Evolutionary conservation across 371 early-diverging fungal species (phyloP).

Genomic region (Mortierella sp.): DNA sequence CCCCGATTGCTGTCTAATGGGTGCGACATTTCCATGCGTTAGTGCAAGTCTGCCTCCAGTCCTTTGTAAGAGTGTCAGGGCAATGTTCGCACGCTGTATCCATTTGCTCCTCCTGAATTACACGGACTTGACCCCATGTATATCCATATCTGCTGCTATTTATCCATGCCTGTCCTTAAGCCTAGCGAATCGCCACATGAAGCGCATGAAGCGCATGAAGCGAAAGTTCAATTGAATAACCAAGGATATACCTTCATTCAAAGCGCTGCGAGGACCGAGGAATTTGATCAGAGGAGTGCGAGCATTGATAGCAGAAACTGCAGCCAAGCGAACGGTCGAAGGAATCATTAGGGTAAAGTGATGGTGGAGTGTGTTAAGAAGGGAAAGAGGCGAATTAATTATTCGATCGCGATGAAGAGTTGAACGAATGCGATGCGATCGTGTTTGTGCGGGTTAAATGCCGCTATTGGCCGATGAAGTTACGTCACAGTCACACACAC

Average conservation of each 20-base stretch:
- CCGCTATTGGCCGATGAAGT: not conserved
- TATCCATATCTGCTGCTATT: too few relatives aligned
- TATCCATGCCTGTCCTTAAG: too few relatives aligned
- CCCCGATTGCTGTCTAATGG: too few relatives aligned
- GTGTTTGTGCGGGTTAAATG: not conserved
- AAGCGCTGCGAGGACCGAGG: constrained; percentile 62
- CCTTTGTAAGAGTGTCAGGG: too few relatives aligned
- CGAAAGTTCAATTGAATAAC: too few relatives aligned
- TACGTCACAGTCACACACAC: not conserved
- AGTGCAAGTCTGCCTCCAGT: too few relatives aligned
- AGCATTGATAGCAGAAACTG: constrained; percentile 44
- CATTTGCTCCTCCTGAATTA: too few relatives aligned
- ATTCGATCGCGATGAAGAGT: not conserved
- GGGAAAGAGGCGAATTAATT: not conserved
- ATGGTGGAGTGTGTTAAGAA: not conserved
- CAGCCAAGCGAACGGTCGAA: constrained; percentile 33
- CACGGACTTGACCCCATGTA: too few relatives aligned
- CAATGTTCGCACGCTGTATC: too few relatives aligned
- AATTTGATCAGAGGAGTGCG: constrained; percentile 66
- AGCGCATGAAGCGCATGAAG: too few relatives aligned
- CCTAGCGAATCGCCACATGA: too few relatives aligned
- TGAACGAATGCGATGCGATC: not conserved
- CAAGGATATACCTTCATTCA: constrained; percentile 38
- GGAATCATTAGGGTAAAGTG: constrained; percentile 31
- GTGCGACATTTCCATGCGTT: too few relatives aligned